A percentile compares a stretch with the other conserved stretches of the same genome.
These are phyloP conservation scores for Colletotrichum tropicicola DNA, from an alignment of 2,329 filamentous ascomycete species.

Conservation along the genomic window DNA sequence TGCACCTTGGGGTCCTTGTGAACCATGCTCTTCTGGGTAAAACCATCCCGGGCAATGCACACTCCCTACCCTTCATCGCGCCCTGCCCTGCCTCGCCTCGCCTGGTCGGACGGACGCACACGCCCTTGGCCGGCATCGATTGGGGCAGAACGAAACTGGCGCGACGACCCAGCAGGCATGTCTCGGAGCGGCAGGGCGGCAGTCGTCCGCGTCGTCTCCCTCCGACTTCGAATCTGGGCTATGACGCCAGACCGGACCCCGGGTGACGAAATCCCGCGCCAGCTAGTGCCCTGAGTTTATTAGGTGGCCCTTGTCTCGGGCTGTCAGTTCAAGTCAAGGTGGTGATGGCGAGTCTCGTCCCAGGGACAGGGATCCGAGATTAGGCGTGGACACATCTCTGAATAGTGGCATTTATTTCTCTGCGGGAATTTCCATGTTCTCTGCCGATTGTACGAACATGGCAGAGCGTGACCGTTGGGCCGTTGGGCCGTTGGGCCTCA, in stretches of 20 bases:
- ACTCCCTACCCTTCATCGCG: background rate
- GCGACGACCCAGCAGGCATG: background rate
- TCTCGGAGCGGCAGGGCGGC: background rate
- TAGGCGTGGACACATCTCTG: background rate
- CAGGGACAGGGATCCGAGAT: slow-evolving; percentile 6
- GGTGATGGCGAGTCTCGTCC: background rate
- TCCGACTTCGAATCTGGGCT: background rate
- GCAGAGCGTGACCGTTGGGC: too few relatives aligned
- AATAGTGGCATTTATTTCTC: slow-evolving; percentile 11
- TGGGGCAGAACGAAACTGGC: too few relatives aligned
- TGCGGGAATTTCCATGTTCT: background rate
- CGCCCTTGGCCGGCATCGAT: too few relatives aligned
- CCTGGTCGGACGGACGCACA: too few relatives aligned
- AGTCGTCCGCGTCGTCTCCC: background rate
- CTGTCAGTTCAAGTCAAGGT: background rate
- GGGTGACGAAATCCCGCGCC: slow-evolving; percentile 26
- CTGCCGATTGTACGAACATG: background rate
- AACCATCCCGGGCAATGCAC: too few relatives aligned
- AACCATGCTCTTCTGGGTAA: too few relatives aligned
- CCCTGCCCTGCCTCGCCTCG: background rate
- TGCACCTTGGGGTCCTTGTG: too few relatives aligned
- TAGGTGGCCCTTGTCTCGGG: background rate
- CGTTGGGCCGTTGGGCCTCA: background rate
- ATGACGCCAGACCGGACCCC: slow-evolving; percentile 25
- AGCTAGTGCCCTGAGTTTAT: slow-evolving; percentile 1